Base-by-base conservation (phyloP, 371 early-diverging fungal genomes). In the Nosema granulosis region DNA sequence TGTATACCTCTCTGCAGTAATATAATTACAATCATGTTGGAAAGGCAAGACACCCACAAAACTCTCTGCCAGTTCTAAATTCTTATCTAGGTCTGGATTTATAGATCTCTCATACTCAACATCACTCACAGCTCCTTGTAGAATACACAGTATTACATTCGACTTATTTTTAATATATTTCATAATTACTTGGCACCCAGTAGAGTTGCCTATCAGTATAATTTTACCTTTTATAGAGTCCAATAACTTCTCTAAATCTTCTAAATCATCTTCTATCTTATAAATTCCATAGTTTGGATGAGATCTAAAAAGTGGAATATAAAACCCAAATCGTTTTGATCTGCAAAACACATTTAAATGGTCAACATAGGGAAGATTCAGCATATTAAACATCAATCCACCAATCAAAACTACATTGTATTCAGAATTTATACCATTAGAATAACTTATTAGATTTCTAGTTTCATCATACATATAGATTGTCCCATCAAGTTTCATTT, bases 61-160 rank as follows among this genome's bases (percentile, higher is more conserved):
- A 38, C 68, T 56, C 29, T 58, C 50, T 51, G 79, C 76, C 35
- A 63, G 38, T 50, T 66, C 49, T 24, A 83, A 24, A 1, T 61
- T 24, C 9, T 32, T 16, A 3, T 1, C 18, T 35, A 83, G 71
- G 11, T 75, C 50, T 16, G 24, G 16, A 49, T 78, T 83, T 29
- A 22, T 34, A 49, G 28, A 22, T 58, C 76, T 77, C 49, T 76
- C 79, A 51, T 74, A 76, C 69, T 85, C 85, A 61, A 75, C 68
- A 74, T 85, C 85, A 68, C 83, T 83, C n/a, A 85, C 85, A n/a
- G 85, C 74, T 35, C 71, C 85, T 51, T 81, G 83, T 50, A 84
- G 69, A 9, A 84, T 71, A 57, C 71, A 56, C 4, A 69, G 29
- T 49, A 32, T 76, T 20, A 73, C 28, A 50, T 56, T 31, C 13